Evolutionary conservation across 768 basidiomycete species (phyloP).

Genomic region (Gautieria morchelliformis): DNA sequence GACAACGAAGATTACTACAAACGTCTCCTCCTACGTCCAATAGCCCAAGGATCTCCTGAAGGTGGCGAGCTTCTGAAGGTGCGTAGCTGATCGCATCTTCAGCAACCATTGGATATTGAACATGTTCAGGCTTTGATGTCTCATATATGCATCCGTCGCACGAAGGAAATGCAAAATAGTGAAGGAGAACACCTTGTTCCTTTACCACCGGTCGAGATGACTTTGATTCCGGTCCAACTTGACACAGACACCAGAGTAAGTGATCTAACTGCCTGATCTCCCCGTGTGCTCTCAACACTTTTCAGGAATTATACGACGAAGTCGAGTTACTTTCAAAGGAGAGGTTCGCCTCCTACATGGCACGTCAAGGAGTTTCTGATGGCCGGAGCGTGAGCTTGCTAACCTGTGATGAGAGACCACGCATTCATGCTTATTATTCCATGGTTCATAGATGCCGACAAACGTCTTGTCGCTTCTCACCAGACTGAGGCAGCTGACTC

Average conservation of each 20-base stretch:
- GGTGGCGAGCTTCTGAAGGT: constrained; percentile 69
- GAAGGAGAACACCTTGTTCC: constrained; percentile 64
- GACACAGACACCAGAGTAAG: constrained; percentile 54
- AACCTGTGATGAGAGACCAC: background rate
- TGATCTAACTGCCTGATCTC: background rate
- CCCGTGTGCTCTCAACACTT: background rate
- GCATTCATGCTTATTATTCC: background rate
- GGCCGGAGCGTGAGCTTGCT: constrained; percentile 22
- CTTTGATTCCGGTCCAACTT: constrained; percentile 59
- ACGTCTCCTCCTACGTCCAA: constrained; percentile 64
- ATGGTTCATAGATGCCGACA: constrained; percentile 41
- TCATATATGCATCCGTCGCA: constrained; percentile 69
- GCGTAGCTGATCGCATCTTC: constrained; percentile 13
- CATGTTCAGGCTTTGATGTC: constrained; percentile 58
- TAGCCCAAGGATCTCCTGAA: constrained; percentile 55
- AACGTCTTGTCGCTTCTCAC: constrained; percentile 79
- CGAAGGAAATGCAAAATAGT: constrained; percentile 87
- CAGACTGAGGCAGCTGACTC: constrained; percentile 71
- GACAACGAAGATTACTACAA: constrained; percentile 81
- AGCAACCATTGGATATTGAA: background rate
- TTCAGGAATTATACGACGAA: constrained; percentile 56
- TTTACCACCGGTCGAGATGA: constrained; percentile 77
- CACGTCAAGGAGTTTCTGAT: constrained; percentile 16
- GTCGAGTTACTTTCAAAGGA: constrained; percentile 55
- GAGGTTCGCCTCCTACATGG: constrained; percentile 49